A percentile compares a stretch with the other conserved stretches of the same genome.
Evolutionary conservation across 1,284 basidiomycete species (phyloP).

Genomic region (Heliocybe sulcata): DNA sequence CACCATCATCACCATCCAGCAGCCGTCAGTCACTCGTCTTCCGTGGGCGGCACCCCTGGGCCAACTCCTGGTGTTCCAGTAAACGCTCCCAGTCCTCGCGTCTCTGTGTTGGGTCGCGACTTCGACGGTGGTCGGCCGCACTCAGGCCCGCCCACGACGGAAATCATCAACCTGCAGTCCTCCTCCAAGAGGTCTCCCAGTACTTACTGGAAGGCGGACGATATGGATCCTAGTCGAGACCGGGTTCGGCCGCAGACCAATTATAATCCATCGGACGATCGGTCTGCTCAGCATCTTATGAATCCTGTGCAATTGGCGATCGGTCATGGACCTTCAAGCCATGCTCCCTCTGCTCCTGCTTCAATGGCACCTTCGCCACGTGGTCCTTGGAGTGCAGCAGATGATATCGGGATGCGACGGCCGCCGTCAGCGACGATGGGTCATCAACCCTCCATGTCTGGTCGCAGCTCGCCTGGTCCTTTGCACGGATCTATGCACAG

Average conservation of each 20-base stretch:
- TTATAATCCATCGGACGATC: constrained; percentile 15
- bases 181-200: constrained; percentile 9
- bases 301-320: constrained; percentile 47
- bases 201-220: constrained; percentile 2
- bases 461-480: background rate
- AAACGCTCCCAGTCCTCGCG: constrained; percentile 12
- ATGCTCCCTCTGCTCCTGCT: constrained; percentile 10
- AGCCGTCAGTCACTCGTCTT: constrained; percentile 4
- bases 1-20: constrained; percentile 32
- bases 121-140: constrained; percentile 22
- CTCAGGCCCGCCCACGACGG: constrained; percentile 31
- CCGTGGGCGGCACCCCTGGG: constrained; percentile 6
- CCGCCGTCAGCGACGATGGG: background rate
- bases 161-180: constrained; percentile 40
- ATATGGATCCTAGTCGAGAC: background rate
- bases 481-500: background rate
- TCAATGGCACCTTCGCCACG: constrained; percentile 20
- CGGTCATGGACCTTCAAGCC: constrained; percentile 22
- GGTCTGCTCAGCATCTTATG: constrained; percentile 12
- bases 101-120: constrained; percentile 15
- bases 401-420: background rate
- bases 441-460: background rate
- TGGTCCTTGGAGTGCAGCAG: constrained; percentile 21
- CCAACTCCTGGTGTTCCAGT: background rate
- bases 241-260: background rate